Conservation (phyloP, 148 eudicot species). For the Fallopia convolvulus region DNA sequence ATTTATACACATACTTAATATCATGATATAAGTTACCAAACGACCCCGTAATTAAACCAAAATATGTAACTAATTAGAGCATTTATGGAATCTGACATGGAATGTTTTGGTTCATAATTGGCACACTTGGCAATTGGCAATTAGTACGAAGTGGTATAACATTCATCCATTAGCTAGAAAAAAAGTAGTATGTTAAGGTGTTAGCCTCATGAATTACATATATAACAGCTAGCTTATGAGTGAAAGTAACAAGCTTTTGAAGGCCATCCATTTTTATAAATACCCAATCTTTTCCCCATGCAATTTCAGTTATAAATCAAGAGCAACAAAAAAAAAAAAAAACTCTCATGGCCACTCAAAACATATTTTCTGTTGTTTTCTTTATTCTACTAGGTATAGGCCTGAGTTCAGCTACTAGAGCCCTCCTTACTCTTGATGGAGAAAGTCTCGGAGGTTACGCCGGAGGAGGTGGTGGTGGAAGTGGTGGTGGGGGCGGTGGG, state of each 20-base stretch:
- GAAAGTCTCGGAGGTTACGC: neutral
- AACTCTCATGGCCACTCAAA: constrained; percentile 10
- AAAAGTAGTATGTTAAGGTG: too few relatives aligned
- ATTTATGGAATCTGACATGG: too few relatives aligned
- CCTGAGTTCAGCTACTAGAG: constrained; percentile 1
- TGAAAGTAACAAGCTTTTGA: neutral
- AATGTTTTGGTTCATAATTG: too few relatives aligned
- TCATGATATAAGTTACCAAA: too few relatives aligned
- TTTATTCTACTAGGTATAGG: neutral
- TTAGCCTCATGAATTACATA: too few relatives aligned
- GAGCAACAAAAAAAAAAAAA: constrained; percentile 9
- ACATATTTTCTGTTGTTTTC: neutral
- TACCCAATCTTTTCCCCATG: neutral
- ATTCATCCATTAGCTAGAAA: too few relatives aligned
- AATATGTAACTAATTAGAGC: too few relatives aligned
- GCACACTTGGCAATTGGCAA: too few relatives aligned
- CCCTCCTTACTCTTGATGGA: constrained; percentile 4
- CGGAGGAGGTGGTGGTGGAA: constrained; percentile 7
- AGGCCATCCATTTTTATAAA: neutral
- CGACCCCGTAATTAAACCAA: too few relatives aligned
- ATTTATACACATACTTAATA: too few relatives aligned
- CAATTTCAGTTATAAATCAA: neutral
- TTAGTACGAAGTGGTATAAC: too few relatives aligned
- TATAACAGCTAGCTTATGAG: neutral
- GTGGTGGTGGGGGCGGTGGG: neutral